Evolutionary conservation across 306 rosid species (phyloP).

Genomic region (Vigna nakashimae): DNA sequence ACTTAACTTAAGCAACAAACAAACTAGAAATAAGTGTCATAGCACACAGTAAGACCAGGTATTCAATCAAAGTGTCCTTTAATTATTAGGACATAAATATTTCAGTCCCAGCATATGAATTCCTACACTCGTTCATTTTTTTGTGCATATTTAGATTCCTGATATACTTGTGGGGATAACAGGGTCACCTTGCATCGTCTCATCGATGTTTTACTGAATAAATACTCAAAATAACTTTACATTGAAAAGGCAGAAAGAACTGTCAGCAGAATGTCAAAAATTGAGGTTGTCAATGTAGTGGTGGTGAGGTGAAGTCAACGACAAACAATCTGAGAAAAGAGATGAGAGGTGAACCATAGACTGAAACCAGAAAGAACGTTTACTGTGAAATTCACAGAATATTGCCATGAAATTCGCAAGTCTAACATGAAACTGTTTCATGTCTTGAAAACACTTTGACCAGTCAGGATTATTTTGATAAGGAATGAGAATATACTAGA

Average conservation of each 20-base stretch:
- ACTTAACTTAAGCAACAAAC: neutral
- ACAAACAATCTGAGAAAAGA: slow-evolving; percentile 11
- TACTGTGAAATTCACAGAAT: slow-evolving; percentile 14
- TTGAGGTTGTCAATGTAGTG: slow-evolving; percentile 9
- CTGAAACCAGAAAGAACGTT: slow-evolving; percentile 8
- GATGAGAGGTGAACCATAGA: neutral
- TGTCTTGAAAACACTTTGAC: neutral
- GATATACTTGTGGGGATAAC: neutral
- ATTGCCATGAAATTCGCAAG: slow-evolving; percentile 34
- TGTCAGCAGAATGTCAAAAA: slow-evolving; percentile 1
- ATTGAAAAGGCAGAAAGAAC: slow-evolving; percentile 20
- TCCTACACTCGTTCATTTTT: neutral
- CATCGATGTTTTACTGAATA: slow-evolving; percentile 8
- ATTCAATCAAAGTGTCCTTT: neutral
- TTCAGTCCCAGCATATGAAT: neutral
- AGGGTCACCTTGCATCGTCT: slow-evolving; percentile 2
- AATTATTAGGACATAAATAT: neutral
- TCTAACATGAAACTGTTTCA: slow-evolving; percentile 22
- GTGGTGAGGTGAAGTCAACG: slow-evolving; percentile 23
- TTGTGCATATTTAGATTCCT: neutral
- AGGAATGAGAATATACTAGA: neutral
- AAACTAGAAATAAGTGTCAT: slow-evolving; percentile 20
- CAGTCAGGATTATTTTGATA: neutral
- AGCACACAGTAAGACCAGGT: neutral
- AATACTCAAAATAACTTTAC: slow-evolving; percentile 33